Conservation (phyloP, 192 early-diverging fungal species). For the Gryganskiella cystojenkinii region DNA sequence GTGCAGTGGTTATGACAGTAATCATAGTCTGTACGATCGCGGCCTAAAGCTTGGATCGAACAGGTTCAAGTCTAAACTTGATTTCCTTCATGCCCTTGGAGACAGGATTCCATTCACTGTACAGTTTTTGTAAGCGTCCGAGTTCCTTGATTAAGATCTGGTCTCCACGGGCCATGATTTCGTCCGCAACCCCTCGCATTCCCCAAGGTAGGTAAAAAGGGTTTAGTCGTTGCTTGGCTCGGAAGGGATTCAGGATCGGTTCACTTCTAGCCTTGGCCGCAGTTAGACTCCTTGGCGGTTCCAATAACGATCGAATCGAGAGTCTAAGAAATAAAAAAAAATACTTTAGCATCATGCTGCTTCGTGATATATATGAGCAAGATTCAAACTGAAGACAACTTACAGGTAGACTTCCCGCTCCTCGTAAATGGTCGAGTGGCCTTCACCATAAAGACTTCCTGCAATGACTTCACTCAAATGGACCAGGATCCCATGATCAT, state of each 20-base stretch:
- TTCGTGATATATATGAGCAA: neutral
- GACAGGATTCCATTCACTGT: slow-evolving; percentile 83
- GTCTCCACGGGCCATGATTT: slow-evolving; percentile 67
- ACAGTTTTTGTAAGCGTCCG: slow-evolving; percentile 69
- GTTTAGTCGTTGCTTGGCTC: slow-evolving; percentile 77
- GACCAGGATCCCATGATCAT: slow-evolving; percentile 87
- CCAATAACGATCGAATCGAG: slow-evolving; percentile 46
- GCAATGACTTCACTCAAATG: slow-evolving; percentile 88
- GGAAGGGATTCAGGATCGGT: slow-evolving; percentile 65
- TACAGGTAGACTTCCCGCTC: slow-evolving; percentile 85
- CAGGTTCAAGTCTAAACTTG: slow-evolving; percentile 90
- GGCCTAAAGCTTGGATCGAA: slow-evolving; percentile 69
- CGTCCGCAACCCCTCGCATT: slow-evolving; percentile 86
- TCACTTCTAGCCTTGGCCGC: slow-evolving; percentile 18
- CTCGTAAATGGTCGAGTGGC: slow-evolving; percentile 95
- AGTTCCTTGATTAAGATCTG: slow-evolving; percentile 74
- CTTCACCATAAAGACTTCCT: slow-evolving; percentile 82
- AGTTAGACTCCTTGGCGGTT: slow-evolving; percentile 27
- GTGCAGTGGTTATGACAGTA: neutral
- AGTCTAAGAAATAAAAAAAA: slow-evolving; percentile 26
- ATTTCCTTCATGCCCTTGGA: slow-evolving; percentile 81
- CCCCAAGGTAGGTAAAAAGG: slow-evolving; percentile 95
- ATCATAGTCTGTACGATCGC: neutral
- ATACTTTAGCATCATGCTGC: too few species aligned
- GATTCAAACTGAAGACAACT: too few species aligned